Evolutionary conservation across 306 rosid genomes (phyloP).

Genomic region (Alnus rubra): DNA sequence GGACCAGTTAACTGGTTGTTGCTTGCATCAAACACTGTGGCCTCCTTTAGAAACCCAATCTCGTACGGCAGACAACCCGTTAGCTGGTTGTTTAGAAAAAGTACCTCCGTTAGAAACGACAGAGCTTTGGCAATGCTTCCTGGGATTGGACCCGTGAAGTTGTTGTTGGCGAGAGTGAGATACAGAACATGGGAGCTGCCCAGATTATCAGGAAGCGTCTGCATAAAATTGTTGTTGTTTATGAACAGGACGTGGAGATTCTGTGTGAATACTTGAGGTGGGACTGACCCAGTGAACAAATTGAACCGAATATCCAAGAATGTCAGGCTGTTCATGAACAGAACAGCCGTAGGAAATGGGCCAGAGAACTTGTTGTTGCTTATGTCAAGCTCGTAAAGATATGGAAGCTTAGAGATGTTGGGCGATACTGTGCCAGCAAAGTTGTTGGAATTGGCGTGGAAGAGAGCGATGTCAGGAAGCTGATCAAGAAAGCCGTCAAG

Average conservation of each 20-base stretch:
- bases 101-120: slow-evolving; percentile 56
- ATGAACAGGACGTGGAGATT: slow-evolving; percentile 70
- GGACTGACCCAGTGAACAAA: slow-evolving; percentile 73
- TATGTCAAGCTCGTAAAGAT: slow-evolving; percentile 76
- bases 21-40: slow-evolving; percentile 64
- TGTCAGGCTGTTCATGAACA: slow-evolving; percentile 50
- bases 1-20: slow-evolving; percentile 75
- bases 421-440: slow-evolving; percentile 67
- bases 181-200: slow-evolving; percentile 59
- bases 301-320: slow-evolving; percentile 84
- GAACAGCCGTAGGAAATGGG: slow-evolving; percentile 66
- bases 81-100: slow-evolving; percentile 62
- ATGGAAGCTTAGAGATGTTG: slow-evolving; percentile 54
- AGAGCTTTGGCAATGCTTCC: slow-evolving; percentile 52
- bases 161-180: slow-evolving; percentile 80
- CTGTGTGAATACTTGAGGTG: slow-evolving; percentile 63
- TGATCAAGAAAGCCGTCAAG: slow-evolving; percentile 81
- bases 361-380: slow-evolving; percentile 84
- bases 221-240: slow-evolving; percentile 78
- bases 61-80: slow-evolving; percentile 86
- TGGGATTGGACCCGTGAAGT: slow-evolving; percentile 77
- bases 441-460: slow-evolving; percentile 86
- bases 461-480: slow-evolving; percentile 80
- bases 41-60: slow-evolving; percentile 58
- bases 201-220: slow-evolving; percentile 53